phyloP scores from a whole-genome alignment of 1,139 yeast genomes.

The Debaryomyces psychrophilus region DNA sequence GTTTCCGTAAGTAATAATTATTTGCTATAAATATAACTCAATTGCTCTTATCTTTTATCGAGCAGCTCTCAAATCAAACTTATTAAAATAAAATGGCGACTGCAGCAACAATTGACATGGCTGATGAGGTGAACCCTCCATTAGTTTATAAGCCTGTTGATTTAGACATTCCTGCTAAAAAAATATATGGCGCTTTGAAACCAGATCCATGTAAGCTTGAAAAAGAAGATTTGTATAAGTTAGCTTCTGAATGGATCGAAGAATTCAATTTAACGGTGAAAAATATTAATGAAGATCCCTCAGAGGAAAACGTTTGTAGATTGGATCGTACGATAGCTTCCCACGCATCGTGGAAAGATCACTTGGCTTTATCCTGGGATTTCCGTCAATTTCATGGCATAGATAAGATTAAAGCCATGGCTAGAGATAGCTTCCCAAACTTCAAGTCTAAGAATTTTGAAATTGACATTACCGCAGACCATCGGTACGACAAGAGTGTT shows the following conservation, averaged over 20 bases:
- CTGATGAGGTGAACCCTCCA: conserved; percentile 27
- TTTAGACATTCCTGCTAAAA: conserved; percentile 29
- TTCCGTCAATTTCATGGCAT: conserved; percentile 32
- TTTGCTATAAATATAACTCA: no score
- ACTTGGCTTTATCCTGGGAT: conserved; percentile 33
- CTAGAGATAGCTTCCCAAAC: conserved; percentile 15
- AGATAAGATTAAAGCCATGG: conserved; percentile 24
- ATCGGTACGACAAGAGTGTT: conserved; percentile 29
- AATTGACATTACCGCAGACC: conserved; percentile 30
- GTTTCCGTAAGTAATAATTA: not conserved
- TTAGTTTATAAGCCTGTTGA: conserved; percentile 25
- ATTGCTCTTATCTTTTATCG: not conserved
- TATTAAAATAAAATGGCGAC: not conserved
- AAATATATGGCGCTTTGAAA: conserved; percentile 27
- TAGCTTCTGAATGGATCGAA: conserved; percentile 30
- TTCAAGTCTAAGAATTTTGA: conserved; percentile 26
- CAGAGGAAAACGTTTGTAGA: conserved; percentile 8
- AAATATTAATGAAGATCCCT: conserved; percentile 8
- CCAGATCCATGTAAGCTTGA: conserved; percentile 28
- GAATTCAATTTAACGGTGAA: conserved; percentile 27
- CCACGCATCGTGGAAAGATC: conserved; percentile 41
- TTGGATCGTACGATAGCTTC: conserved; percentile 24
- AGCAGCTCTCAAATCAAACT: not conserved
- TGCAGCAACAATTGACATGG: conserved; percentile 17
- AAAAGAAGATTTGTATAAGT: conserved; percentile 22